A percentile compares a stretch with the other conserved stretches of the same genome.
Evolutionary conservation across 1,284 basidiomycete genomes (phyloP).

Genomic region (Moniliophthora roreri): DNA sequence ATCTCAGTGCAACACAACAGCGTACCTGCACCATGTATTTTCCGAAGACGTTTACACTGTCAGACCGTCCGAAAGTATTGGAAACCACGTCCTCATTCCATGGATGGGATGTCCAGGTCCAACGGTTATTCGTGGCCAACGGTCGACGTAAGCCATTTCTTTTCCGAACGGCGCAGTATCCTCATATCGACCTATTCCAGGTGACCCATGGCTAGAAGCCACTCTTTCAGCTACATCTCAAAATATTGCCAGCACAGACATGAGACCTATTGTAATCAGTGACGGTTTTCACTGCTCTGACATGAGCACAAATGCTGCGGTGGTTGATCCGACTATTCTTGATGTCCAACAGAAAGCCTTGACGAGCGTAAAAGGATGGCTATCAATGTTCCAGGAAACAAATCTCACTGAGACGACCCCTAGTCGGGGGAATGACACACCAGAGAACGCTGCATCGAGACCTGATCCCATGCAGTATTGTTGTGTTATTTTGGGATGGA

Average conservation of each 20-base stretch:
- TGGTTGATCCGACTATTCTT: conserved; percentile 49
- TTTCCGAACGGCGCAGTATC: neutral
- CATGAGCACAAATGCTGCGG: conserved; percentile 39
- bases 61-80: conserved; percentile 34
- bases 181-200: conserved; percentile 28
- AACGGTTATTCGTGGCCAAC: conserved; percentile 69
- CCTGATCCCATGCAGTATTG: too few species aligned
- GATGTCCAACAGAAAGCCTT: conserved; percentile 51
- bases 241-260: conserved; percentile 45
- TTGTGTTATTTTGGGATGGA: too few species aligned
- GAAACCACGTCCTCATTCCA: conserved; percentile 50
- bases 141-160: conserved; percentile 50
- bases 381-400: conserved; percentile 21
- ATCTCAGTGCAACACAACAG: too few species aligned
- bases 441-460: too few species aligned
- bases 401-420: too few species aligned
- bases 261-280: conserved; percentile 54
- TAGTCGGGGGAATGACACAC: too few species aligned
- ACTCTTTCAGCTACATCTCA: conserved; percentile 61
- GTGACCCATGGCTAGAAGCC: conserved; percentile 73
- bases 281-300: conserved; percentile 73
- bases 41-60: conserved; percentile 41
- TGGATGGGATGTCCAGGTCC: conserved; percentile 61
- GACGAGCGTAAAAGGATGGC: conserved; percentile 49
- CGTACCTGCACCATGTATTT: conserved; percentile 34